Percentiles rank a stretch among this genome's conserved stretches.
phyloP scores from a whole-genome alignment of 2,329 filamentous ascomycete species.

The Fusarium sp. region DNA sequence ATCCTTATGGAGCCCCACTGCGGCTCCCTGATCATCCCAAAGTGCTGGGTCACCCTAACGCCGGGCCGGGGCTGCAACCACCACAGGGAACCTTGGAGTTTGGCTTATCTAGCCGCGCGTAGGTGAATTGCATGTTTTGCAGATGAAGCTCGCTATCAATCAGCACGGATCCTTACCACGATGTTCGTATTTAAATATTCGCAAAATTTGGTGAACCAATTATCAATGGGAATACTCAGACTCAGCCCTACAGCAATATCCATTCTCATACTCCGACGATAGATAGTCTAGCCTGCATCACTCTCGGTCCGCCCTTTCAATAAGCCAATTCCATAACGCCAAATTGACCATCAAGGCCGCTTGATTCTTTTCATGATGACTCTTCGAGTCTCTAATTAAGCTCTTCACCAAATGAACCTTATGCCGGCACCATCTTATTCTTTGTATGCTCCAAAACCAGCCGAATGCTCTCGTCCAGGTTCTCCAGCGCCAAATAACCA shows the following conservation, averaged over 20 bases:
- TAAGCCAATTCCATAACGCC: not conserved
- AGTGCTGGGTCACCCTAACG: conserved; percentile 37
- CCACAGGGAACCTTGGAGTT: conserved; percentile 14
- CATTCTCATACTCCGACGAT: not conserved
- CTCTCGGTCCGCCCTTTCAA: not conserved
- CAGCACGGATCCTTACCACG: not conserved
- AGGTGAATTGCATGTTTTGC: not conserved
- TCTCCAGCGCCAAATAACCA: conserved; percentile 56
- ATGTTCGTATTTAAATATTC: not conserved
- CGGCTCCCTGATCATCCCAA: conserved; percentile 35
- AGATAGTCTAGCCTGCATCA: not conserved
- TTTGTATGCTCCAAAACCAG: conserved; percentile 64
- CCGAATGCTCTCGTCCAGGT: conserved; percentile 63
- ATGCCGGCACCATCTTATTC: conserved; percentile 40
- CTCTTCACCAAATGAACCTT: conserved; percentile 11
- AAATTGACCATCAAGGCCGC: not conserved
- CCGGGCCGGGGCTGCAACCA: conserved; percentile 38
- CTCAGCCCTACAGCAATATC: not conserved
- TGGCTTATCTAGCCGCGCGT: not conserved
- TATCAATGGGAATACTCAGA: not conserved
- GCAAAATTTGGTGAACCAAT: not conserved
- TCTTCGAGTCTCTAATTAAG: not conserved
- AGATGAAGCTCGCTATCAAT: not conserved
- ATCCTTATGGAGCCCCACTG: conserved; percentile 28
- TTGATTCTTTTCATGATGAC: not conserved